A percentile compares a stretch with the other conserved stretches of the same genome.
These are phyloP conservation scores for Epichloe bromicola DNA, from an alignment of 2,329 filamentous ascomycete genomes.

Conservation along the genomic window DNA sequence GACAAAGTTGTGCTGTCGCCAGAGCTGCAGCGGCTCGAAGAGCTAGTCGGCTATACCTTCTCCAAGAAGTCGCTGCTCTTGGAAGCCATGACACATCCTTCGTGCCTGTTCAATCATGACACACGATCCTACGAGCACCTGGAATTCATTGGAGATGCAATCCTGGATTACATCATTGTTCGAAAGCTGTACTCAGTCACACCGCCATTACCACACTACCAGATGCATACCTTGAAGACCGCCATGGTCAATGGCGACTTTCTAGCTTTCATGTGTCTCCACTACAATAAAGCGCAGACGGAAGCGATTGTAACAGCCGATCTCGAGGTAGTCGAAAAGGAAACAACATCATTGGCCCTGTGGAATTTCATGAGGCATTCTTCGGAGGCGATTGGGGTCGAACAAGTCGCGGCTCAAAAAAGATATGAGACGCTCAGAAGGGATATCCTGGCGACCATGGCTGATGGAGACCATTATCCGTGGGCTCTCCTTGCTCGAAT, in stretches of 20 bases:
- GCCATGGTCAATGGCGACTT: slow-evolving; percentile 71
- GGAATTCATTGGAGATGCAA: slow-evolving; percentile 77
- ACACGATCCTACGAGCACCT: slow-evolving; percentile 50
- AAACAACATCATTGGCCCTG: slow-evolving; percentile 29
- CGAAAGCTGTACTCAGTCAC: slow-evolving; percentile 38
- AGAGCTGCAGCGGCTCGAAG: slow-evolving; percentile 41
- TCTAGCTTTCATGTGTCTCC: slow-evolving; percentile 63
- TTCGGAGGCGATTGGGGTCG: slow-evolving; percentile 31
- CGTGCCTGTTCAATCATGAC: slow-evolving; percentile 32
- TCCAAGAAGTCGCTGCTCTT: slow-evolving; percentile 52
- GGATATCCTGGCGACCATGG: slow-evolving; percentile 37
- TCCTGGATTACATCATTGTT: slow-evolving; percentile 69
- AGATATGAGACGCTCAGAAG: slow-evolving; percentile 36
- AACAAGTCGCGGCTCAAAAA: slow-evolving; percentile 29
- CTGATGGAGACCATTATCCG: slow-evolving; percentile 46
- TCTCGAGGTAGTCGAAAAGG: slow-evolving; percentile 9
- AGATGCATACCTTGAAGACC: slow-evolving; percentile 67
- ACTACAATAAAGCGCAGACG: slow-evolving; percentile 12
- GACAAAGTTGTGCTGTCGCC: slow-evolving; percentile 22
- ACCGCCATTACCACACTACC: slow-evolving; percentile 30
- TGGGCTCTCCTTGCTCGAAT: slow-evolving; percentile 61
- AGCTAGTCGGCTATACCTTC: slow-evolving; percentile 61
- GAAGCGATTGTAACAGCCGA: slow-evolving; percentile 11
- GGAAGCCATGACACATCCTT: slow-evolving; percentile 72
- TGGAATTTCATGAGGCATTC: slow-evolving; percentile 59